Evolutionary conservation across 352 stramenopile species (phyloP).

Genomic region (Peronospora belbahrii): DNA sequence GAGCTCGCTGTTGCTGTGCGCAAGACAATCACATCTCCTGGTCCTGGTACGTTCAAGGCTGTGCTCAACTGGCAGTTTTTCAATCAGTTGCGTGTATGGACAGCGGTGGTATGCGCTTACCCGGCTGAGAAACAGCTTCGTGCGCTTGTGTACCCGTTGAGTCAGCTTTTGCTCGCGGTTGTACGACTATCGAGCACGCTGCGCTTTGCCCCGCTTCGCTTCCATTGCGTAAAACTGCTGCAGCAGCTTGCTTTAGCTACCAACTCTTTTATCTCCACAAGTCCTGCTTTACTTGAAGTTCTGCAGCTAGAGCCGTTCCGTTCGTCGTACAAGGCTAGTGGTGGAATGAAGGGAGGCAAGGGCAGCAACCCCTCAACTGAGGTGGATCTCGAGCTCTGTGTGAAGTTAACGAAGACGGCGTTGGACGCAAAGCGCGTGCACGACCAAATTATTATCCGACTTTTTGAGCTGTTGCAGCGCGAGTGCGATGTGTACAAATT

Average conservation of each 20-base stretch:
- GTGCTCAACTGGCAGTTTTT: conserved; percentile 98
- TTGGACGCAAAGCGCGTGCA: conserved; percentile 82
- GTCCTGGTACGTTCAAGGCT: conserved; percentile 76
- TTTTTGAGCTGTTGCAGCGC: conserved; percentile 91
- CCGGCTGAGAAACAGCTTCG: conserved; percentile 78
- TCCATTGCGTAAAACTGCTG: conserved; percentile 95
- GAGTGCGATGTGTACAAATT: conserved; percentile 95
- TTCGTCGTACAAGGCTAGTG: conserved; percentile 70
- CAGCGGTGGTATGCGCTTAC: conserved; percentile 90
- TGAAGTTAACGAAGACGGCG: conserved; percentile 90
- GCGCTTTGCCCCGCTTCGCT: conserved; percentile 87
- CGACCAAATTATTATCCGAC: conserved; percentile 85
- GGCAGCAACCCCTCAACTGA: conserved; percentile 32
- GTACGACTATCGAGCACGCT: conserved; percentile 73
- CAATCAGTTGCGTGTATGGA: conserved; percentile 95
- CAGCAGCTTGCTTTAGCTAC: conserved; percentile 93
- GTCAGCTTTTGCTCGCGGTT: conserved; percentile 81
- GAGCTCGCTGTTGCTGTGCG: conserved; percentile 97
- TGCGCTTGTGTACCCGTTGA: conserved; percentile 93
- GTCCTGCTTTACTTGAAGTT: conserved; percentile 90
- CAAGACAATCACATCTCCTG: conserved; percentile 93
- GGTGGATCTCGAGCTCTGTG: conserved; percentile 69
- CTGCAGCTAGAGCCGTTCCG: conserved; percentile 88
- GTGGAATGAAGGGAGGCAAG: conserved; percentile 27
- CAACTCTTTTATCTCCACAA: conserved; percentile 94